A percentile compares a stretch with the other conserved stretches of the same genome.
These are phyloP conservation scores for Sporothrix globosa DNA, from an alignment of 2,329 filamentous ascomycete species.

Conservation along the genomic window DNA sequence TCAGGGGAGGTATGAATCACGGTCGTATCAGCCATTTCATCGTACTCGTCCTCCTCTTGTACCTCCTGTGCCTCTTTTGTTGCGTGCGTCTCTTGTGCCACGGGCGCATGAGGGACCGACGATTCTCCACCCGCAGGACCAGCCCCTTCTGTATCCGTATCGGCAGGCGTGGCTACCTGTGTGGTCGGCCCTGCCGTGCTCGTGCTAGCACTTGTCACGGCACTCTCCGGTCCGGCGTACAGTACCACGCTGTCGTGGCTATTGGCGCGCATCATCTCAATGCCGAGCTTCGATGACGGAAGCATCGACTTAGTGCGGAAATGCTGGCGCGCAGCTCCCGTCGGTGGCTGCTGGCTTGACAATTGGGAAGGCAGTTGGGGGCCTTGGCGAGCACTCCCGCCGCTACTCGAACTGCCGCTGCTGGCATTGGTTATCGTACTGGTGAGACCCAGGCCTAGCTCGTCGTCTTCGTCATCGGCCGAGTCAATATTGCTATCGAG, in stretches of 20 bases:
- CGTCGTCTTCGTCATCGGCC: constrained; percentile 93
- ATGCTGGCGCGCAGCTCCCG: constrained; percentile 47
- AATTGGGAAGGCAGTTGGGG: background rate
- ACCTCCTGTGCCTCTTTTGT: background rate
- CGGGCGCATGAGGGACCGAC: background rate
- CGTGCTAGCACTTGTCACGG: constrained; percentile 44
- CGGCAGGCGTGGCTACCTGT: constrained; percentile 49
- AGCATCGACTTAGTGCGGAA: constrained; percentile 60
- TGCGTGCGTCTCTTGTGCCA: background rate
- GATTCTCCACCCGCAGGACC: constrained; percentile 41
- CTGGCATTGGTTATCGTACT: constrained; percentile 39
- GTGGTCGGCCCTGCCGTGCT: constrained; percentile 51
- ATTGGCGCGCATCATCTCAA: constrained; percentile 97
- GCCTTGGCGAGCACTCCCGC: constrained; percentile 43
- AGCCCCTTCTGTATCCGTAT: background rate
- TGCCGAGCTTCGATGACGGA: constrained; percentile 85
- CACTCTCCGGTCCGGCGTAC: constrained; percentile 47
- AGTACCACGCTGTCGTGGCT: constrained; percentile 78
- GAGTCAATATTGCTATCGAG: constrained; percentile 78
- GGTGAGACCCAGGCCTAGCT: constrained; percentile 61
- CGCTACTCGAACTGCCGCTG: constrained; percentile 39
- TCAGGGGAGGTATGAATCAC: constrained; percentile 40
- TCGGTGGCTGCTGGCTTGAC: background rate
- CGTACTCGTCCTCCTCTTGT: constrained; percentile 30
- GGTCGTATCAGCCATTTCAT: constrained; percentile 38